These are phyloP conservation scores for Cryptococcus sp. DNA, from an alignment of 1,284 basidiomycete genomes.

Conservation along the genomic window DNA sequence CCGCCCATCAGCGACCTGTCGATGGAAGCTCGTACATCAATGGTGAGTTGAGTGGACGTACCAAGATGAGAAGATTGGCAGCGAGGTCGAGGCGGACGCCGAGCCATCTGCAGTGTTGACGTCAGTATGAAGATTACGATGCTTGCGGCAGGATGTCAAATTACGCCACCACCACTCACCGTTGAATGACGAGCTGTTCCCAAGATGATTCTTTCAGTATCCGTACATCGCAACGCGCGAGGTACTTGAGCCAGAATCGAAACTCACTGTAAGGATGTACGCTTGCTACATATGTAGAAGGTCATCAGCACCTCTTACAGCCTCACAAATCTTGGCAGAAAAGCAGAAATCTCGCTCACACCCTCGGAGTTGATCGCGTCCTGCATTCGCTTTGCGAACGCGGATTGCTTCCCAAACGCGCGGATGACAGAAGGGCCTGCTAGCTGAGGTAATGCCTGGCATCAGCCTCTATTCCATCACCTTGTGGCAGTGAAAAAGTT, in stretches of 20 bases:
- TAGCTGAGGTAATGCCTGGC: no score
- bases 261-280: slow-evolving; percentile 31
- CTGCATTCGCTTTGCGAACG: slow-evolving; percentile 27
- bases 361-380: slow-evolving; percentile 32
- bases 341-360: slow-evolving; percentile 14
- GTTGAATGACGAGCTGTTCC: slow-evolving; percentile 21
- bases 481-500: background rate
- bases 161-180: slow-evolving; percentile 6
- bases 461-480: background rate
- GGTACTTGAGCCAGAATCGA: background rate
- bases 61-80: slow-evolving; percentile 28
- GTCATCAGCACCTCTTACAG: background rate
- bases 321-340: no score
- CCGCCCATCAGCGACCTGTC: background rate
- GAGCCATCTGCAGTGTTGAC: slow-evolving; percentile 31
- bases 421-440: slow-evolving; percentile 35
- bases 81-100: slow-evolving; percentile 40
- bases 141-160: background rate
- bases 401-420: slow-evolving; percentile 34
- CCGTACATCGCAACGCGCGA: no score
- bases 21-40: background rate
- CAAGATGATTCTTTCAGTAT: background rate
- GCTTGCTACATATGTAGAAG: slow-evolving; percentile 15
- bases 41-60: slow-evolving; percentile 3
- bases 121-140: background rate